phyloP scores from a whole-genome alignment of 805 yeast species.

The Starmerella floris region DNA sequence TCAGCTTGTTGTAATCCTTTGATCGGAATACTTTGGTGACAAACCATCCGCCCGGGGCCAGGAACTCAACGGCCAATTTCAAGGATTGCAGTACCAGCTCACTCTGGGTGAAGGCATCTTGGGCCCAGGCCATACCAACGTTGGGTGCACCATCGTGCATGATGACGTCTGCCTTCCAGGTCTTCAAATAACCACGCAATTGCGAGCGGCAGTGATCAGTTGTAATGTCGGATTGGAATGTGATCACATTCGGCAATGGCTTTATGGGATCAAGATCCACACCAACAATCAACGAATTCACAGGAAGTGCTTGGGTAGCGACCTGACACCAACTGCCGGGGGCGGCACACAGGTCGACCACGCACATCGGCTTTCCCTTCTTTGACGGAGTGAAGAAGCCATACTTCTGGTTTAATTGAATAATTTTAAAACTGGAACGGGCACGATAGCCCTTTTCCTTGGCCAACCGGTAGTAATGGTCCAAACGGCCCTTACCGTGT shows the following conservation, averaged over 20 bases:
- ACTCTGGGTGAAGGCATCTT: slow-evolving; percentile 97
- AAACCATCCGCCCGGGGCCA: slow-evolving; percentile 83
- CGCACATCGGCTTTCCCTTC: slow-evolving; percentile 50
- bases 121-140: slow-evolving; percentile 99
- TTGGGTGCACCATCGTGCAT: slow-evolving; percentile 99
- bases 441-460: slow-evolving; percentile 98
- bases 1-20: slow-evolving; percentile 90
- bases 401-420: slow-evolving; percentile 91
- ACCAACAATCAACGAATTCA: slow-evolving; percentile 87
- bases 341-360: slow-evolving; percentile 96
- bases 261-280: slow-evolving; percentile 98
- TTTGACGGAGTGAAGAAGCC: slow-evolving; percentile 91
- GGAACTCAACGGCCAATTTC: slow-evolving; percentile 85
- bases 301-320: slow-evolving; percentile 84
- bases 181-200: slow-evolving; percentile 88
- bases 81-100: slow-evolving; percentile 89
- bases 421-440: slow-evolving; percentile 90
- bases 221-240: slow-evolving; percentile 93
- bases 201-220: slow-evolving; percentile 95
- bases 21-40: slow-evolving; percentile 96
- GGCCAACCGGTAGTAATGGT: slow-evolving; percentile 89
- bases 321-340: slow-evolving; percentile 99
- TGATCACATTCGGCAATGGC: slow-evolving; percentile 85
- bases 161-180: slow-evolving; percentile 98
- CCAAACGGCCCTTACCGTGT: slow-evolving; percentile 97